Conservation (phyloP, 495 filamentous ascomycete species). For the Aspergillus baeticus region DNA sequence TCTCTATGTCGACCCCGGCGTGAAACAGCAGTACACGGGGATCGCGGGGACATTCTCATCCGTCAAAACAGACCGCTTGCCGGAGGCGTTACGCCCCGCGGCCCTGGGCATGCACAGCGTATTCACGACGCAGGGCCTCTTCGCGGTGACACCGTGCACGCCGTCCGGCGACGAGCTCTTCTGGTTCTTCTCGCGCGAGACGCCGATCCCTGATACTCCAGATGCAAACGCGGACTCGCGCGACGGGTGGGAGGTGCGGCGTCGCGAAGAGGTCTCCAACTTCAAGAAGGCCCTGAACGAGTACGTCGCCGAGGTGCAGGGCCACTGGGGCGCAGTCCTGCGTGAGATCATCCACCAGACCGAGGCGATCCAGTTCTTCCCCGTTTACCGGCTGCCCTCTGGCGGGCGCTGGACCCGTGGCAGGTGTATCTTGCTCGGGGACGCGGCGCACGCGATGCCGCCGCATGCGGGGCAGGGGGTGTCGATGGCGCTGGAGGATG, state of each 20-base stretch:
- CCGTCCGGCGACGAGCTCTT: constrained; percentile 25
- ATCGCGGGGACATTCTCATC: constrained; percentile 44
- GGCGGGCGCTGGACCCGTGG: constrained; percentile 42
- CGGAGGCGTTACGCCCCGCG: neutral
- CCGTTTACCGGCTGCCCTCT: constrained; percentile 44
- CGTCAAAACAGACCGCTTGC: constrained; percentile 25
- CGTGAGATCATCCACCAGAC: constrained; percentile 35
- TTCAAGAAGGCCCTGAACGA: constrained; percentile 31
- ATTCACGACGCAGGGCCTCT: constrained; percentile 47
- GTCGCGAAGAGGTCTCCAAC: constrained; percentile 35
- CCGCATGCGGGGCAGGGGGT: constrained; percentile 46
- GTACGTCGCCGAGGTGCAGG: constrained; percentile 35
- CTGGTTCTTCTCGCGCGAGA: constrained; percentile 29
- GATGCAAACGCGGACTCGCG: constrained; percentile 25
- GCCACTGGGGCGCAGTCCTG: constrained; percentile 44
- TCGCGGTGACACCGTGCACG: constrained; percentile 41
- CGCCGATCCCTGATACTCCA: constrained; percentile 18
- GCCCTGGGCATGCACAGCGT: constrained; percentile 38
- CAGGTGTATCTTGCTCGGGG: constrained; percentile 34
- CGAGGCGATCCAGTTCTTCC: constrained; percentile 46
- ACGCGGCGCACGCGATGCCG: constrained; percentile 48
- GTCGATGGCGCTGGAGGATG: constrained; percentile 48
- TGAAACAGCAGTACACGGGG: constrained; percentile 31
- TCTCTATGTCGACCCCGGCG: constrained; percentile 25
- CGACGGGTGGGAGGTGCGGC: constrained; percentile 42